Base-by-base conservation (phyloP, 2,329 filamentous ascomycete genomes). In the Monosporascus cannonballus region DNA sequence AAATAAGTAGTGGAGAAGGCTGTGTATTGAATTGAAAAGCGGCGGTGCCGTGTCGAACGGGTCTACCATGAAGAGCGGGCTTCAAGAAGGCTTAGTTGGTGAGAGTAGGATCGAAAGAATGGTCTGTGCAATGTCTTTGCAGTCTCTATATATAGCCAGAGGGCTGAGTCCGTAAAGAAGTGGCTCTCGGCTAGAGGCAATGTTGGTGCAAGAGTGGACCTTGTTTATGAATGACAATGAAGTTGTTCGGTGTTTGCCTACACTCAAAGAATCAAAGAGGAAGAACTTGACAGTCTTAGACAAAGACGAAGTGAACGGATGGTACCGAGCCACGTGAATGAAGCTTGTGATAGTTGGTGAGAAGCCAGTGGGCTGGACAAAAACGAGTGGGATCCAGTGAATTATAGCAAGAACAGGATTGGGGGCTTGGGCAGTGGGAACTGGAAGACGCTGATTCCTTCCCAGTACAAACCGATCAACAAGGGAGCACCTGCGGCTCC, bases 391-490 rank as follows among this genome's bases (percentile, higher is more conserved):
- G 38, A 25, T 27, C 14, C 15, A 46, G 25, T 17, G 22, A 27
- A 46, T 18, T 46, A 27, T 46, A 24, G 3, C 18, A 24, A 44
- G 14, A 11, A 44, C 20, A 30, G 27, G 27, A 30, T 30, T 11
- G 27, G 27, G 17, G 37, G 47, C 34, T 50, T 45, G 30, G 22
- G 17, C 37, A 51, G 47, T 41, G 44, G 47, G 57, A 54, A 57
- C 56, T 54, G 50, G 49, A 49, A 15, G 8, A 6, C 45, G 18
- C 27, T 7, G 30, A 14, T 22, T n/a, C 9, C 24, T 46, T 39
- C 7, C 27, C 22, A 46, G 25, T 27, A 27, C 25, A 11, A 30
- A 11, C 27, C 11, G 27, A 42, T 22, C 39, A 5, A 42, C 20
- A 42, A 42, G 24, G 39, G 39, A 49, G 44, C 38, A 34, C 5